phyloP scores from a whole-genome alignment of 192 early-diverging fungal species.

The Obelidium mucronatum region DNA sequence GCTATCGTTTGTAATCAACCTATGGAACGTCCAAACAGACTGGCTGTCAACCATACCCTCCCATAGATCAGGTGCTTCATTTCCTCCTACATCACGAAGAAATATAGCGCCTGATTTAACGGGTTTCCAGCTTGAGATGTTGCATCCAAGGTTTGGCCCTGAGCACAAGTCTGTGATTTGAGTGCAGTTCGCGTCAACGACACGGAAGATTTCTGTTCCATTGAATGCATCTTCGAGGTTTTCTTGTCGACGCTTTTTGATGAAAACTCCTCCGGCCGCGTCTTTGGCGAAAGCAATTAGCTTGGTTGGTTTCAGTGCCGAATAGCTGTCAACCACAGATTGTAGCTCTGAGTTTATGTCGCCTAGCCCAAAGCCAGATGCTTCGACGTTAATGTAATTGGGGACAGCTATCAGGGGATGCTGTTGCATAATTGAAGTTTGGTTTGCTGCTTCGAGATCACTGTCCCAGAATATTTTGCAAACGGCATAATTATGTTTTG shows the following conservation, averaged over 20 bases:
- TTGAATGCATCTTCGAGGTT: not conserved
- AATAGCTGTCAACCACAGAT: not conserved
- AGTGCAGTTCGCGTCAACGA: not conserved
- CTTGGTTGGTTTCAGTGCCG: not conserved
- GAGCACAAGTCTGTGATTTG: slow-evolving; percentile 5
- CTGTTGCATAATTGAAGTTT: too few species aligned
- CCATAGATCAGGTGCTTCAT: not conserved
- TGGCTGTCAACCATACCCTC: not conserved
- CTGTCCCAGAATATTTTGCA: too few species aligned
- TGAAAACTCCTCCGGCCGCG: not conserved
- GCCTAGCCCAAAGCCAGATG: not conserved
- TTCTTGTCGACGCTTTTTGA: not conserved
- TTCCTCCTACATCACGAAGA: not conserved
- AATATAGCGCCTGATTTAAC: not conserved
- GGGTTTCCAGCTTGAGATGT: not conserved
- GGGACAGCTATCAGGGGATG: too few species aligned
- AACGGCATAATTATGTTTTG: too few species aligned
- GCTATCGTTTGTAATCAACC: not conserved
- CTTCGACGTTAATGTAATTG: not conserved
- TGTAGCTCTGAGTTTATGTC: not conserved
- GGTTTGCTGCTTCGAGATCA: too few species aligned
- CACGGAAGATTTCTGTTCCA: not conserved
- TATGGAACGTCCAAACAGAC: not conserved
- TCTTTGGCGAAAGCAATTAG: not conserved
- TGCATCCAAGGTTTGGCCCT: not conserved